Evolutionary conservation across 2,329 filamentous ascomycete genomes (phyloP).

Genomic region (Fusarium liriodendri): DNA sequence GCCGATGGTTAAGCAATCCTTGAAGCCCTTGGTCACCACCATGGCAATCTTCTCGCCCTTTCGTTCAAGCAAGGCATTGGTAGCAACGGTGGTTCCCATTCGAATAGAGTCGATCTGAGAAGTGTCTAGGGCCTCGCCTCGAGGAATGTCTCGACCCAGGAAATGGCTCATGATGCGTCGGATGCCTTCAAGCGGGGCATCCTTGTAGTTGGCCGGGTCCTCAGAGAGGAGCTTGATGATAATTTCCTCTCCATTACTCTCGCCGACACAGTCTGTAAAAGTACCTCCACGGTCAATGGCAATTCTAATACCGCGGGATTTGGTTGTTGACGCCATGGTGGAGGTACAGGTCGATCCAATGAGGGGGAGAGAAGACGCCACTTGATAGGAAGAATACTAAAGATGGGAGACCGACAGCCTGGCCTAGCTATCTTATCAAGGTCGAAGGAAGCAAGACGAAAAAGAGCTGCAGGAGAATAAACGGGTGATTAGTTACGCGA

Average conservation of each 20-base stretch:
- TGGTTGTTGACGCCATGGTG: conserved; percentile 50
- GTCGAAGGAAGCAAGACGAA: neutral
- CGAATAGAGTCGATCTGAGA: conserved; percentile 88
- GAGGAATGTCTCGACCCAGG: conserved; percentile 78
- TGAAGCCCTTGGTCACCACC: conserved; percentile 88
- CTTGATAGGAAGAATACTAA: neutral
- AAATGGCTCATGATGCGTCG: conserved; percentile 86
- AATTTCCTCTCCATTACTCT: conserved; percentile 80
- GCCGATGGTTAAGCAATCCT: conserved; percentile 87
- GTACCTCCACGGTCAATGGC: conserved; percentile 86
- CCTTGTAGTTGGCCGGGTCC: conserved; percentile 89
- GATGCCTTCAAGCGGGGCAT: conserved; percentile 92
- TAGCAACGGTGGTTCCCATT: conserved; percentile 96
- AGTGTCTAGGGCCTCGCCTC: conserved; percentile 84
- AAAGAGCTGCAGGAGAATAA: neutral
- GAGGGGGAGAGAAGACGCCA: conserved; percentile 27
- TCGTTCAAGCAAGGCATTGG: conserved; percentile 88
- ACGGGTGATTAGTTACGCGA: conserved; percentile 6
- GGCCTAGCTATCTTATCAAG: neutral
- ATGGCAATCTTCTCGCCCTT: conserved; percentile 92
- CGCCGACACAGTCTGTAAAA: conserved; percentile 93
- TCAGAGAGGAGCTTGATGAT: conserved; percentile 91
- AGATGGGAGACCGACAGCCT: neutral
- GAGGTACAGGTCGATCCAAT: conserved; percentile 7
- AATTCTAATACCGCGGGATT: conserved; percentile 74